Base-by-base conservation (phyloP, 1,284 basidiomycete genomes). In the Melampsora larici-populina region DNA sequence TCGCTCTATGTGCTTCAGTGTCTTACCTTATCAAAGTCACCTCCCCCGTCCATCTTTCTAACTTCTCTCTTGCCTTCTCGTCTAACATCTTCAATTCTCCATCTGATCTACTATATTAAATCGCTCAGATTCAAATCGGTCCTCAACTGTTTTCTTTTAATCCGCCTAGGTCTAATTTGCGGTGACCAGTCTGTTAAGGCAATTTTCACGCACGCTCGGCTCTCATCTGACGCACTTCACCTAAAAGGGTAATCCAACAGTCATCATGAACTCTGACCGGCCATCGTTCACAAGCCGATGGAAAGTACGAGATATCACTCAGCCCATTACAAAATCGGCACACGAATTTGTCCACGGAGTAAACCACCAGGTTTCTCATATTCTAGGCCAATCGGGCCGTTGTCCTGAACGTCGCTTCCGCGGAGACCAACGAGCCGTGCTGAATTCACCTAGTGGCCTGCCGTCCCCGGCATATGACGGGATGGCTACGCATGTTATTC, bases 271-370 rank as follows among this genome's bases (percentile, higher is more conserved):
- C 29, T 24, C 55, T 31, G 55, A 60, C 21, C 55, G 55, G n/a
- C 55, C n/a, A 29, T 26, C 55, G 55, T 60, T 60, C 29, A 29
- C 55, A 60, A 60, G 55, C 55, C 55, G 55, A 60, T 60, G n/a
- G 55, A 60, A 29, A 60, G 24, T 60, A 29, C 55, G 55, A 29
- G 55, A 60, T 31, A 60, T 60, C 55, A 60, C 55, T n/a, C 55
- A 60, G 29, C 55, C 55, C 55, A 60, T 60, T 31, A 60, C 55
- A 24, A 60, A 60, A 29, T 60, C 55, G n/a, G 55, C 55, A 60
- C 55, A 29, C 55, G 55, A 60, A 60, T 60, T 60, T 60, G n/a
- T 60, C 29, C 55, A 60, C 18, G 55, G 55, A 15, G n/a, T 31
- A 24, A 29, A 60, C 17, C 55, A 60, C n/a, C 55, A 60, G n/a